Conservation (phyloP, 1,139 yeast genomes). For the Debaryomyces subglobosus region DNA sequence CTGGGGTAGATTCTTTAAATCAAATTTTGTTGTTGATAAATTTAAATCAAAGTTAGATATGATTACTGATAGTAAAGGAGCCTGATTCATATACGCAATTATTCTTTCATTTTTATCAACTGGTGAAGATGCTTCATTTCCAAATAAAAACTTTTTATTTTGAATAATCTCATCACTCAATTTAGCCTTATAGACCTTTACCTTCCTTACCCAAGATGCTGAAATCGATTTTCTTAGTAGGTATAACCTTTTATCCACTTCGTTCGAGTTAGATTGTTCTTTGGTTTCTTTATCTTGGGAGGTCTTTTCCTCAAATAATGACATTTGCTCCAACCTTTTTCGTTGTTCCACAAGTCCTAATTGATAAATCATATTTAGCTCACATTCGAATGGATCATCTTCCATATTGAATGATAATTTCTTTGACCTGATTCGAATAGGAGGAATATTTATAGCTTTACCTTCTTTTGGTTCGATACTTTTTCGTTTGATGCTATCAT, state of each 20-base stretch:
- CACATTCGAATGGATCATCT: constrained; percentile 88
- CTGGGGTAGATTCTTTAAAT: constrained; percentile 53
- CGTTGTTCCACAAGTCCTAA: constrained; percentile 75
- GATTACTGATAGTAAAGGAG: constrained; percentile 65
- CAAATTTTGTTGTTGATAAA: constrained; percentile 59
- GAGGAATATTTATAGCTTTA: constrained; percentile 54
- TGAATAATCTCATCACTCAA: constrained; percentile 50
- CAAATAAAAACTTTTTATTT: constrained; percentile 55
- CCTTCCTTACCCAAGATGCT: constrained; percentile 52
- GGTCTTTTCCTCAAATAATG: constrained; percentile 49
- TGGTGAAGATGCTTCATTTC: constrained; percentile 47
- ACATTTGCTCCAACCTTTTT: constrained; percentile 59
- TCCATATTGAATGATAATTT: constrained; percentile 56
- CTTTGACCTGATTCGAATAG: constrained; percentile 51
- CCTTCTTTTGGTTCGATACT: constrained; percentile 39
- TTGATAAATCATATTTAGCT: constrained; percentile 74
- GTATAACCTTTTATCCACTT: constrained; percentile 15
- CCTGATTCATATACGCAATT: constrained; percentile 58
- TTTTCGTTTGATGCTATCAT: constrained; percentile 24
- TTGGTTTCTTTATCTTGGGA: constrained; percentile 7
- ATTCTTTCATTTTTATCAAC: constrained; percentile 53
- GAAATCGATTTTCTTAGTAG: constrained; percentile 26
- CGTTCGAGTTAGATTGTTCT: background rate
- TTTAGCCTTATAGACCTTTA: constrained; percentile 45
- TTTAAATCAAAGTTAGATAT: constrained; percentile 60